Conservation (phyloP, 176 grass and related monocot species). For the Avena insularis region DNA sequence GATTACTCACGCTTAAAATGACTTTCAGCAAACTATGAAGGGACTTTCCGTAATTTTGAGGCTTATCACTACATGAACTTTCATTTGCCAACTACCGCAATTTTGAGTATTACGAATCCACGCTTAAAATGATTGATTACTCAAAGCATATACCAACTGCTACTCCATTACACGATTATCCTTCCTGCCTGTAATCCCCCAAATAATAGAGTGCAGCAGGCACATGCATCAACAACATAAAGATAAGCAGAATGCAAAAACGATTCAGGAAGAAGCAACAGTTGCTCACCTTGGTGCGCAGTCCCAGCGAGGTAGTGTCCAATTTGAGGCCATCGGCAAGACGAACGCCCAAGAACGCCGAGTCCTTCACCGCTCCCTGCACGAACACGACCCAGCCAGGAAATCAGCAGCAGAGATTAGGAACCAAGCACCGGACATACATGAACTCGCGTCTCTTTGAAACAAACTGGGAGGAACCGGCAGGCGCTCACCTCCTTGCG, state of each 20-base stretch:
- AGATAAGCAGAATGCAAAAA: background rate
- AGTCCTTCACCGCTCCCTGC: constrained; percentile 63
- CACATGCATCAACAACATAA: background rate
- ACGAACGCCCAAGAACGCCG: constrained; percentile 64
- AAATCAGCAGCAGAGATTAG: constrained; percentile 2
- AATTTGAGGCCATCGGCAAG: constrained; percentile 60
- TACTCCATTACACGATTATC: background rate
- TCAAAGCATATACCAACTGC: background rate
- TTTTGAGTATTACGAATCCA: too few species aligned
- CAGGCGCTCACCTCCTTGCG: constrained; percentile 67
- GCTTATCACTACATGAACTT: background rate
- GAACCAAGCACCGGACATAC: background rate
- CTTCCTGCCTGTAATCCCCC: background rate
- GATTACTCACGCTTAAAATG: background rate
- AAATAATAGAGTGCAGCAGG: background rate
- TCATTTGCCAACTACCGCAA: too few species aligned
- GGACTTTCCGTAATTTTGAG: too few species aligned
- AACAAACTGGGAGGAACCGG: background rate
- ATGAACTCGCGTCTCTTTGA: background rate
- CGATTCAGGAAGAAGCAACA: background rate
- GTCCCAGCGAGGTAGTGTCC: constrained; percentile 53
- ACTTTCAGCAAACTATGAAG: too few species aligned
- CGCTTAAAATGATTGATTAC: background rate
- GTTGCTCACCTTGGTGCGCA: constrained; percentile 70
- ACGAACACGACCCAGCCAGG: background rate